phyloP scores from a whole-genome alignment of 495 filamentous ascomycete genomes.

The Aspergillus avenaceus region DNA sequence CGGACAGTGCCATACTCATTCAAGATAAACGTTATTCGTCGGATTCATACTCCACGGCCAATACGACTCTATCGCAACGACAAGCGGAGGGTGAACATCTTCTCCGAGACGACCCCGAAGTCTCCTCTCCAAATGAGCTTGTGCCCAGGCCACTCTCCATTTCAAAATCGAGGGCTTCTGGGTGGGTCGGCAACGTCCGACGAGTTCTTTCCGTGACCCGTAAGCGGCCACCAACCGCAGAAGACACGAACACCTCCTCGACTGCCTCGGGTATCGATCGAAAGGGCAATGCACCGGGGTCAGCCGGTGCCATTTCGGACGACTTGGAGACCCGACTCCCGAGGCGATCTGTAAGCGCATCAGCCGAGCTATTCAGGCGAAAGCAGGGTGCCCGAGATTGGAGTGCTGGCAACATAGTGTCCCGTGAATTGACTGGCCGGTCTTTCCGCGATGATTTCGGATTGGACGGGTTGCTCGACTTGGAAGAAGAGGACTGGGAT shows the following conservation, averaged over 20 bases:
- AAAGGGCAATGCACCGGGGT: conserved; percentile 25
- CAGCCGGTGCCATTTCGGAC: background rate
- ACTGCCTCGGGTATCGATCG: conserved; percentile 34
- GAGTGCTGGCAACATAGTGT: conserved; percentile 39
- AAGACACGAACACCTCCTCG: conserved; percentile 12
- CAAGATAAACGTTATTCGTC: conserved; percentile 39
- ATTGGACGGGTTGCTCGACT: conserved; percentile 25
- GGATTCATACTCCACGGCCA: conserved; percentile 67
- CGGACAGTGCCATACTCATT: conserved; percentile 19
- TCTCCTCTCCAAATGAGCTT: conserved; percentile 14
- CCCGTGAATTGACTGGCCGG: conserved; percentile 17
- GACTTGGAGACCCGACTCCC: conserved; percentile 25
- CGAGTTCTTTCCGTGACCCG: conserved; percentile 45
- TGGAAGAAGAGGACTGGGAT: conserved; percentile 76
- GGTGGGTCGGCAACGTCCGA: conserved; percentile 55
- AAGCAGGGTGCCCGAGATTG: conserved; percentile 58
- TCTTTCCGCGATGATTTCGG: conserved; percentile 31
- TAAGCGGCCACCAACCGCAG: conserved; percentile 20
- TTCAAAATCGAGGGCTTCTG: conserved; percentile 35
- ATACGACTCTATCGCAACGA: conserved; percentile 54
- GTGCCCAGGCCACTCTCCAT: conserved; percentile 28
- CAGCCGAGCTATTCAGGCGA: conserved; percentile 53
- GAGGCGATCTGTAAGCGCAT: conserved; percentile 54
- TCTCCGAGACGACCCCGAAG: conserved; percentile 30
- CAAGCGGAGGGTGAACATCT: conserved; percentile 65